phyloP scores from a whole-genome alignment of 2,329 filamentous ascomycete species.

The Diaporthe capsici region DNA sequence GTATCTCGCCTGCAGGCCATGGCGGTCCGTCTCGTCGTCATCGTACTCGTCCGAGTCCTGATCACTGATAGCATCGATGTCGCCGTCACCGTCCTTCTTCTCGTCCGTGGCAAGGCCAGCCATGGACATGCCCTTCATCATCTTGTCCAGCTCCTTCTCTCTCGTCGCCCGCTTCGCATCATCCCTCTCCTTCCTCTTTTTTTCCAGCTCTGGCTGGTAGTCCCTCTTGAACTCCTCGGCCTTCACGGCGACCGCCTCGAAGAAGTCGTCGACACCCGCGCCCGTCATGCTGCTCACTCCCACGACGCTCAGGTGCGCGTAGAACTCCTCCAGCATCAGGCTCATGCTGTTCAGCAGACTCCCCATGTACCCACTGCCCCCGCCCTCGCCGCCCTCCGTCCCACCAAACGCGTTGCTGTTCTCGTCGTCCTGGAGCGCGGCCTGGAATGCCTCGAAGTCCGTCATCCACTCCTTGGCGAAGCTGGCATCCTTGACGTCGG shows the following conservation, averaged over 20 bases:
- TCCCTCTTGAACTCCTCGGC: conserved; percentile 89
- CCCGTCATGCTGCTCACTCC: conserved; percentile 95
- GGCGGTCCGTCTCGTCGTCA: conserved; percentile 71
- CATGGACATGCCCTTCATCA: conserved; percentile 92
- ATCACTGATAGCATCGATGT: conserved; percentile 62
- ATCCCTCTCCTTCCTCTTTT: conserved; percentile 81
- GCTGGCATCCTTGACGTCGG: conserved; percentile 89
- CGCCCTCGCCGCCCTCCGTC: conserved; percentile 72
- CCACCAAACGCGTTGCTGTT: conserved; percentile 82
- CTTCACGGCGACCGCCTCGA: conserved; percentile 89
- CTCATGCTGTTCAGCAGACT: conserved; percentile 98
- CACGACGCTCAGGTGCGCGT: conserved; percentile 92
- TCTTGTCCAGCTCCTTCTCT: conserved; percentile 87
- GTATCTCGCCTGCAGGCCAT: conserved; percentile 82
- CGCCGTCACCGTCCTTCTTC: conserved; percentile 47
- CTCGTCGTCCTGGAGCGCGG: conserved; percentile 85
- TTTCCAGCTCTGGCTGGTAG: conserved; percentile 92
- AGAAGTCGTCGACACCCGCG: conserved; percentile 93
- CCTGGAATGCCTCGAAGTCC: conserved; percentile 96
- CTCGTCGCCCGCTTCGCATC: conserved; percentile 78
- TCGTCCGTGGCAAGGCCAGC: conserved; percentile 47
- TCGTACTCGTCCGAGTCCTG: conserved; percentile 70
- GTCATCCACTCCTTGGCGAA: conserved; percentile 99
- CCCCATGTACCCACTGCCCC: conserved; percentile 95
- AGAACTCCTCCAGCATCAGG: conserved; percentile 97